Conservation (phyloP, 1,139 yeast genomes). For the Suhomyces guaymorum region DNA sequence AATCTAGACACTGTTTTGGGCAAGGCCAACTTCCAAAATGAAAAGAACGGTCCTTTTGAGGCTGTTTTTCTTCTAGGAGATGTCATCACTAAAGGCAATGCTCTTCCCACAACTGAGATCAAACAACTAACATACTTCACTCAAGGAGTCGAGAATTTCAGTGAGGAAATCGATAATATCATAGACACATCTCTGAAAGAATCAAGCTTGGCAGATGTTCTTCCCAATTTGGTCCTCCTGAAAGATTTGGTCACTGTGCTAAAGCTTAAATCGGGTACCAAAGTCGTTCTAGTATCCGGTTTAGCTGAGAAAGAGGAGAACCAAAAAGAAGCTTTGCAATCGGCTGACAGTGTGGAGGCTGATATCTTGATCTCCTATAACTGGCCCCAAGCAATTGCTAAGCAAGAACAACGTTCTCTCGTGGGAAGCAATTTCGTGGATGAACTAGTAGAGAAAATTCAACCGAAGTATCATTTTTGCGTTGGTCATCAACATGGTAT, state of each 20-base stretch:
- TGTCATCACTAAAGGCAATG: conserved; percentile 23
- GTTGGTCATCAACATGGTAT: conserved; percentile 51
- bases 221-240: conserved; percentile 23
- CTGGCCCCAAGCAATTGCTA: conserved; percentile 60
- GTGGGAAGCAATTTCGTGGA: conserved; percentile 48
- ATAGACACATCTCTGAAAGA: conserved; percentile 1
- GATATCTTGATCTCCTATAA: conserved; percentile 60
- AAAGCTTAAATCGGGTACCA: conserved; percentile 46
- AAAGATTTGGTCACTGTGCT: conserved; percentile 33
- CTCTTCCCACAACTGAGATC: conserved; percentile 22
- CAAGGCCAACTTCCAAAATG: conserved; percentile 52
- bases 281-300: conserved; percentile 47
- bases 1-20: conserved; percentile 42
- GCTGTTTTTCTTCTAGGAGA: conserved; percentile 56
- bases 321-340: conserved; percentile 12
- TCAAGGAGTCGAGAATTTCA: conserved; percentile 23
- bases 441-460: conserved; percentile 38
- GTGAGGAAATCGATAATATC: conserved; percentile 4
- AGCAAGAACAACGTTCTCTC: conserved; percentile 37
- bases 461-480: conserved; percentile 69
- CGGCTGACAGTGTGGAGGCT: conserved; percentile 20
- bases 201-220: conserved; percentile 19
- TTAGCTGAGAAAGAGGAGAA: conserved; percentile 22
- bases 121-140: conserved; percentile 34
- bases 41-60: conserved; percentile 67